These are phyloP conservation scores for Xerocomus amazonicus DNA, from an alignment of 1,284 basidiomycete genomes.

Conservation along the genomic window DNA sequence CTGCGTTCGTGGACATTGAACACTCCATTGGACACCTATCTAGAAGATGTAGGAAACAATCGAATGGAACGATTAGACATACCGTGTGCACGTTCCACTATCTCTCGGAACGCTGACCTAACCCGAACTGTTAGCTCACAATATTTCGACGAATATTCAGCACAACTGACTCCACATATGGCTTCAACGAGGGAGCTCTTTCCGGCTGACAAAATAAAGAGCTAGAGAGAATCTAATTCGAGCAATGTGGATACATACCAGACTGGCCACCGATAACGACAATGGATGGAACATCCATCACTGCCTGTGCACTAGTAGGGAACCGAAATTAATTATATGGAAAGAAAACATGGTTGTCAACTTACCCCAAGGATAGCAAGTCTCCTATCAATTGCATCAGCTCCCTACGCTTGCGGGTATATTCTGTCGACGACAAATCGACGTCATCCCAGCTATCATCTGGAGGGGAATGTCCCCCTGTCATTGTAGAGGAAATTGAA, in stretches of 20 bases:
- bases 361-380: slow-evolving; percentile 44
- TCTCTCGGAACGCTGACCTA: slow-evolving; percentile 59
- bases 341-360: background rate
- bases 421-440: slow-evolving; percentile 35
- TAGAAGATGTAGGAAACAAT: background rate
- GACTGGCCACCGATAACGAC: slow-evolving; percentile 61
- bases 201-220: slow-evolving; percentile 38
- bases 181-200: slow-evolving; percentile 61
- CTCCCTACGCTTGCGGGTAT: slow-evolving; percentile 43
- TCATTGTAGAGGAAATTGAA: background rate
- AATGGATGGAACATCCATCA: slow-evolving; percentile 49
- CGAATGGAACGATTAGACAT: background rate
- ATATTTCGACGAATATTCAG: background rate
- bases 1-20: slow-evolving; percentile 42
- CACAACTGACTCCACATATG: slow-evolving; percentile 46
- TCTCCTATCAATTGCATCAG: slow-evolving; percentile 46
- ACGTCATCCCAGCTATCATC: slow-evolving; percentile 13
- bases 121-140: background rate
- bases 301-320: slow-evolving; percentile 35
- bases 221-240: background rate
- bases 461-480: slow-evolving; percentile 4
- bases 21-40: slow-evolving; percentile 58
- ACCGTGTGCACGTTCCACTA: slow-evolving; percentile 59
- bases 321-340: background rate
- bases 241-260: slow-evolving; percentile 34